Conservation (phyloP, 495 filamentous ascomycete species). For the Hypoxylon cercidicola region DNA sequence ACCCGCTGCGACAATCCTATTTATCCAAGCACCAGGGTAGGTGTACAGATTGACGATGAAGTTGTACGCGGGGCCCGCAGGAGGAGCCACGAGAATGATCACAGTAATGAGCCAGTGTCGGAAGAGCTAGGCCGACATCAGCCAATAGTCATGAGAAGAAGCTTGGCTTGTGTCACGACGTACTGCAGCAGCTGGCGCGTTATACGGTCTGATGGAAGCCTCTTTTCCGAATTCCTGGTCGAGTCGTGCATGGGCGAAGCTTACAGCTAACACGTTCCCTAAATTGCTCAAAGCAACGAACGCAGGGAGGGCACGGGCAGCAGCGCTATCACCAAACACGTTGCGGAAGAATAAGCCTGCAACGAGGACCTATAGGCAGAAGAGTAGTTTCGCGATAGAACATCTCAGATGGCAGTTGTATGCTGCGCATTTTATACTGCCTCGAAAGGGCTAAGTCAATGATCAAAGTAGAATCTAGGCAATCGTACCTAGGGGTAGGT, state of each 20-base stretch:
- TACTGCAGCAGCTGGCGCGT: constrained; percentile 60
- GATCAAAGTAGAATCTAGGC: too few species aligned
- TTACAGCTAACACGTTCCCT: constrained; percentile 75
- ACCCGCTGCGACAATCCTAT: constrained; percentile 67
- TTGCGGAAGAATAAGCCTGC: constrained; percentile 74
- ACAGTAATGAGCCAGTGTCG: constrained; percentile 60
- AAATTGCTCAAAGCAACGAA: constrained; percentile 78
- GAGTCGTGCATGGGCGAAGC: constrained; percentile 74
- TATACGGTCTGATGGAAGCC: constrained; percentile 72
- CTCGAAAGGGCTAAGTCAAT: too few species aligned
- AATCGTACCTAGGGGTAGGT: too few species aligned
- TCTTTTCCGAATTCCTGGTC: constrained; percentile 74
- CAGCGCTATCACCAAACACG: constrained; percentile 67
- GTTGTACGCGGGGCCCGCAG: constrained; percentile 54
- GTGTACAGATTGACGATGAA: constrained; percentile 54
- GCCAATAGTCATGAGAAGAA: not conserved
- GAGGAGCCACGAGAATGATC: constrained; percentile 58
- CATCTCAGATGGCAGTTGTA: constrained; percentile 22
- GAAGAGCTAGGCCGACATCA: constrained; percentile 46
- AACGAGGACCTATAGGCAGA: constrained; percentile 60
- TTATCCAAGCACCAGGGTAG: constrained; percentile 58
- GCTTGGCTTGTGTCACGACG: constrained; percentile 15
- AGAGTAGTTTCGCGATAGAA: not conserved
- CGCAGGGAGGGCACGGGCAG: constrained; percentile 69
- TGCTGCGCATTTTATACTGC: constrained; percentile 23